Conservation (phyloP, 176 grass and related monocot genomes). For the Eremochloa ophiuroides region DNA sequence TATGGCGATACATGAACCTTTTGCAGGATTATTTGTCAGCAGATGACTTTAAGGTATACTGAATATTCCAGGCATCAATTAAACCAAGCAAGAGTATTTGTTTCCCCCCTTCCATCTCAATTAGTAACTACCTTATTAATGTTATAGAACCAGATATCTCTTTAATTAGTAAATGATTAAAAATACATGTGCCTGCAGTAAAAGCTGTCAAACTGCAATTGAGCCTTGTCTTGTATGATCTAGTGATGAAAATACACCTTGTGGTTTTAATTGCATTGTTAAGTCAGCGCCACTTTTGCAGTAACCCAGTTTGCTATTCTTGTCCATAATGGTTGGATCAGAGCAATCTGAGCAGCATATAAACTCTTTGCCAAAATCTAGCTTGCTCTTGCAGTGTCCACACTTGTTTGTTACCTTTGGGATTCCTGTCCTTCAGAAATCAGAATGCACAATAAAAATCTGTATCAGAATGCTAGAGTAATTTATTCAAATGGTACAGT, state of each 20-base stretch:
- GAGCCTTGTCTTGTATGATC: not conserved
- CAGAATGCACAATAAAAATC: constrained; percentile 8
- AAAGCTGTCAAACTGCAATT: not conserved
- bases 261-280: constrained; percentile 58
- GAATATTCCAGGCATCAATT: not conserved
- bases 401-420: constrained; percentile 66
- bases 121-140: not conserved
- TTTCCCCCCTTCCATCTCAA: not conserved
- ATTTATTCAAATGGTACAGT: not conserved
- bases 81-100: not conserved
- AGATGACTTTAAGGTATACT: not conserved
- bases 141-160: not conserved
- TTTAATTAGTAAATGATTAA: not conserved
- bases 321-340: constrained; percentile 52
- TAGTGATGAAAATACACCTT: constrained; percentile 39
- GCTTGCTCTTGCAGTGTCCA: constrained; percentile 62
- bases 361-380: constrained; percentile 77
- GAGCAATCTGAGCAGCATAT: constrained; percentile 86
- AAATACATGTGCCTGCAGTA: not conserved
- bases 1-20: not conserved
- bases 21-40: not conserved
- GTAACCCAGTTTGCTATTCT: constrained; percentile 59
- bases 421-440: constrained; percentile 48
- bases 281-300: constrained; percentile 58
- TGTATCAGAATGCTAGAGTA: constrained; percentile 1